Base-by-base conservation (phyloP, 2,329 filamentous ascomycete genomes). In the Colletotrichum australisinense region DNA sequence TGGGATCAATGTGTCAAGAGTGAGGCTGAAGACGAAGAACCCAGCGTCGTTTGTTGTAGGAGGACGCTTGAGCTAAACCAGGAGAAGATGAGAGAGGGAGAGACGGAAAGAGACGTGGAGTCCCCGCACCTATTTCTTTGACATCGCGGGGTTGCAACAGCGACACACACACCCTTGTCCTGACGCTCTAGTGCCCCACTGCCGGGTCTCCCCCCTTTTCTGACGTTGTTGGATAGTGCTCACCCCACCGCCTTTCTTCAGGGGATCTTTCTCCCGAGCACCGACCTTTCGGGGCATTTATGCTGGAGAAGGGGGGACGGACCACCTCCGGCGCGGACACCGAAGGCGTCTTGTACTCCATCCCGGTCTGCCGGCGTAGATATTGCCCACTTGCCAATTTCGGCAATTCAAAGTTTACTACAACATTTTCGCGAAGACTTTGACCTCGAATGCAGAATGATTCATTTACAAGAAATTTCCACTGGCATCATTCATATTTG, bases 221-320 rank as follows among this genome's bases (percentile, higher is more conserved):
- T 72, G 68, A 72, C 59, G 58, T 67, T 67, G 30, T 9, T 66
- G 42, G 57, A 35, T 12, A 35, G 32, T 35, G 1, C 32, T 12
- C 57, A 57, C 38, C 38, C 38, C 38, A 42, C 72, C 72, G 63
- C 72, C 24, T 24, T 58, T 58, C 52, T 68, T 59, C 63, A 72
- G 68, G 53, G 63, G 68, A 65, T 58, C 63, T 67, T 60, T 74
- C 56, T n/a, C 58, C 72, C 72, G 69, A 74, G 63, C 67, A 63
- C 63, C 68, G 63, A 67, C 38, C 22, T 30, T 3, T 55, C 24
- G 19, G 42, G 42, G 42, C 42, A 19, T 49, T n/a, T 49, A 9
- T n/a, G 30, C 63, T 26, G 42, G 14, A 58, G 53, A 53, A 63
- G 42, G 49, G 49, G 19, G 11, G 24, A 4, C 42, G 8, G 42